These are phyloP conservation scores for Leccinum broughii DNA, from an alignment of 768 basidiomycete genomes.

Conservation along the genomic window DNA sequence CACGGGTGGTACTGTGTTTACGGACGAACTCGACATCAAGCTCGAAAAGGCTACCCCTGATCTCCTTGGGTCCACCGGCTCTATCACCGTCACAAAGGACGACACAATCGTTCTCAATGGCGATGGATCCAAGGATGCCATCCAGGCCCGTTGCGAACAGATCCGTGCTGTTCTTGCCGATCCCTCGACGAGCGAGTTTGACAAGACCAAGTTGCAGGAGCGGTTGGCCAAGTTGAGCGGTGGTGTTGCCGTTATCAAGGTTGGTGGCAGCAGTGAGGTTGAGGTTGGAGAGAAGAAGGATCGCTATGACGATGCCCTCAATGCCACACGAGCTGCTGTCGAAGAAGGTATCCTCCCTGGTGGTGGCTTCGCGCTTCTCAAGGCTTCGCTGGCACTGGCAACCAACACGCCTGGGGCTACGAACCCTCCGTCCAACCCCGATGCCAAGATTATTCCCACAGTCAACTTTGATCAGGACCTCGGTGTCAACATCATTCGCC, in stretches of 20 bases:
- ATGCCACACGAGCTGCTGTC: slow-evolving; percentile 95
- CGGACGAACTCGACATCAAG: slow-evolving; percentile 95
- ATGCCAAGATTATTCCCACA: slow-evolving; percentile 72
- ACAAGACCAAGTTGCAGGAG: slow-evolving; percentile 94
- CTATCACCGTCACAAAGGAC: slow-evolving; percentile 95
- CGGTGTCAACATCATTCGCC: slow-evolving; percentile 88
- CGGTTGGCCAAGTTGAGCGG: slow-evolving; percentile 94
- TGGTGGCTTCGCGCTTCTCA: slow-evolving; percentile 91
- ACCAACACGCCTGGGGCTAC: slow-evolving; percentile 52
- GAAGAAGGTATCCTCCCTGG: slow-evolving; percentile 99
- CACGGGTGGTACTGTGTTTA: slow-evolving; percentile 97
- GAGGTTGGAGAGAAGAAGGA: slow-evolving; percentile 99
- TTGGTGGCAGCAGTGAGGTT: slow-evolving; percentile 90
- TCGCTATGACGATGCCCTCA: slow-evolving; percentile 93
- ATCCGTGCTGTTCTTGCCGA: slow-evolving; percentile 84
- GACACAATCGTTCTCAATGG: slow-evolving; percentile 97
- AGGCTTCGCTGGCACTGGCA: slow-evolving; percentile 71
- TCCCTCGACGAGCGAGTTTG: slow-evolving; percentile 86
- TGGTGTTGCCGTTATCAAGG: slow-evolving; percentile 98
- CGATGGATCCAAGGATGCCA: slow-evolving; percentile 85
- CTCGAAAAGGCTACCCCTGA: slow-evolving; percentile 88
- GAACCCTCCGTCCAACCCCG: slow-evolving; percentile 49
- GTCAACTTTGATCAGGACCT: slow-evolving; percentile 97
- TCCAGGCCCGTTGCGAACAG: slow-evolving; percentile 94
- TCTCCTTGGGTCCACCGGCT: slow-evolving; percentile 87